phyloP scores from a whole-genome alignment of 1,139 yeast genomes.

The Debaryomyces robertsiae region DNA sequence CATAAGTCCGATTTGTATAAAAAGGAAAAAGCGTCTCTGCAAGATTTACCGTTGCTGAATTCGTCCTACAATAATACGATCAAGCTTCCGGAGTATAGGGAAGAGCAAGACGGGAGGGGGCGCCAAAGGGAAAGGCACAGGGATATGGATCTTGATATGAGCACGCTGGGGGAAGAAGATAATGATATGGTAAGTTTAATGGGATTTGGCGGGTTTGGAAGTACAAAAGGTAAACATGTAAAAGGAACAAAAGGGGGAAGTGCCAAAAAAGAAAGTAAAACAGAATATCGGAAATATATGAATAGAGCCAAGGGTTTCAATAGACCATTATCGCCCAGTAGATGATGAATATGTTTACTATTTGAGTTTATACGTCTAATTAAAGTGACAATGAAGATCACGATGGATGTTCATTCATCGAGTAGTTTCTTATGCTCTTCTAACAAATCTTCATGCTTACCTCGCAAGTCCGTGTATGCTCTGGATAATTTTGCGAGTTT shows the following conservation, averaged over 20 bases:
- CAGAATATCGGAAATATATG: constrained; percentile 68
- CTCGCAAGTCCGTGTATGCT: constrained; percentile 61
- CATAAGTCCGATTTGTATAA: constrained; percentile 21
- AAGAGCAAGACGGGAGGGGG: constrained; percentile 28
- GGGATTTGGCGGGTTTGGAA: constrained; percentile 66
- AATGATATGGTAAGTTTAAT: constrained; percentile 46
- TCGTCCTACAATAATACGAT: constrained; percentile 8
- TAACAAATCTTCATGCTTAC: constrained; percentile 61
- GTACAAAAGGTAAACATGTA: constrained; percentile 65
- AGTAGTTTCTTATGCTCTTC: constrained; percentile 52
- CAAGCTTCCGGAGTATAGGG: constrained; percentile 11
- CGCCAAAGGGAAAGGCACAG: constrained; percentile 26
- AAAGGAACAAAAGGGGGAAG: constrained; percentile 53
- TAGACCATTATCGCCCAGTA: constrained; percentile 57
- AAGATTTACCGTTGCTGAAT: constrained; percentile 23
- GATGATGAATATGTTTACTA: constrained; percentile 2
- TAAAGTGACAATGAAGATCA: constrained; percentile 4
- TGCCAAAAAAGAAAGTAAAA: constrained; percentile 42
- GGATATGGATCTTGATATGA: constrained; percentile 4
- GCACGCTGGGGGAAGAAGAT: constrained; percentile 12
- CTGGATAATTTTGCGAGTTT: constrained; percentile 52
- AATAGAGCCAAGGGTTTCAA: constrained; percentile 64
- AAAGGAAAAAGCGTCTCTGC: constrained; percentile 18
- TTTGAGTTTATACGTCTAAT: constrained; percentile 8
- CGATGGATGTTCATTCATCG: constrained; percentile 26